Evolutionary conservation across 805 yeast species (phyloP).

Genomic region (Ascoidea asiatica): DNA sequence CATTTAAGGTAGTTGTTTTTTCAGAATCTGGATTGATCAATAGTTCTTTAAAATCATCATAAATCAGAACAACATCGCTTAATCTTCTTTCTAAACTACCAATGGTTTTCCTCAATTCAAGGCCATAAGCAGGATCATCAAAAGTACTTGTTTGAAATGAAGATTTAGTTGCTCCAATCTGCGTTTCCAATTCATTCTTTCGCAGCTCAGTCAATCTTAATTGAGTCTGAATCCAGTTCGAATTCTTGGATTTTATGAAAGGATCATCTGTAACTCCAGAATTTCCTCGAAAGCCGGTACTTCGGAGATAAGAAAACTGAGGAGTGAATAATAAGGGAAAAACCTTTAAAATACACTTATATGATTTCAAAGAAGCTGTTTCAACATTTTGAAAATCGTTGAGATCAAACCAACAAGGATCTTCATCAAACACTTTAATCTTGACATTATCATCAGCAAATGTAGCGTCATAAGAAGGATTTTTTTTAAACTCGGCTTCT

Average conservation of each 20-base stretch:
- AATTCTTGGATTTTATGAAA: not conserved
- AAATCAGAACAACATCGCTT: slow-evolving; percentile 4
- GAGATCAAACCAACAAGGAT: slow-evolving; percentile 46
- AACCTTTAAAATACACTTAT: slow-evolving; percentile 30
- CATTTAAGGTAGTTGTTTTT: not conserved
- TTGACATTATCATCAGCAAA: slow-evolving; percentile 3
- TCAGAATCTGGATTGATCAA: not conserved
- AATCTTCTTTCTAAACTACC: slow-evolving; percentile 4
- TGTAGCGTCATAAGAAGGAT: slow-evolving; percentile 10
- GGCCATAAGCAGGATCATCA: slow-evolving; percentile 1
- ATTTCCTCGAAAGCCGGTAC: slow-evolving; percentile 44
- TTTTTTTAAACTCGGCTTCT: slow-evolving; percentile 32
- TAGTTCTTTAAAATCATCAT: slow-evolving; percentile 1
- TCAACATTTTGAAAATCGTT: slow-evolving; percentile 50
- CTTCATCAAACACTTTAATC: slow-evolving; percentile 35
- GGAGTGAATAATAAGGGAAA: slow-evolving; percentile 58
- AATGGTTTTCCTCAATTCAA: slow-evolving; percentile 4
- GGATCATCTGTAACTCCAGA: no score
- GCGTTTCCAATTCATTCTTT: slow-evolving; percentile 5
- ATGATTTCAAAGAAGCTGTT: slow-evolving; percentile 22
- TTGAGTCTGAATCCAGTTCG: slow-evolving; percentile 22
- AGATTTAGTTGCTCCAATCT: slow-evolving; percentile 1
- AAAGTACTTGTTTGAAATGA: not conserved
- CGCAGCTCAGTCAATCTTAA: slow-evolving; percentile 12
- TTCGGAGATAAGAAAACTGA: slow-evolving; percentile 53